Evolutionary conservation across 1,139 yeast species (phyloP).

Genomic region (Sugiyamaella neomexicana): DNA sequence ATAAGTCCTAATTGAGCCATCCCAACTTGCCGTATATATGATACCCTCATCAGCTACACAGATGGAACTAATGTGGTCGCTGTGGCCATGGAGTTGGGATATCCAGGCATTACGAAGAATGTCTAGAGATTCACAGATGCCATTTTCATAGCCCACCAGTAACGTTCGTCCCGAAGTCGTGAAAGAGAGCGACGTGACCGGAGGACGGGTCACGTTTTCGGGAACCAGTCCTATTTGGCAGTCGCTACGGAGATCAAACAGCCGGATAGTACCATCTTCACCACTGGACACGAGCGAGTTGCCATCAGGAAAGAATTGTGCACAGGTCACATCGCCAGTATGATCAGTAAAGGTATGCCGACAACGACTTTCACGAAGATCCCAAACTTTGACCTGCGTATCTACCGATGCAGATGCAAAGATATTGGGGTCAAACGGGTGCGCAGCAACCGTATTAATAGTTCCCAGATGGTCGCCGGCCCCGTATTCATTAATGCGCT

Average conservation of each 20-base stretch:
- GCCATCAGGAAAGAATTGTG: slow-evolving; percentile 72
- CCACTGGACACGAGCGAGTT: slow-evolving; percentile 53
- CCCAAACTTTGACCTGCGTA: slow-evolving; percentile 95
- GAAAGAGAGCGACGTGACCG: slow-evolving; percentile 66
- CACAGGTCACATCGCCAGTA: slow-evolving; percentile 64
- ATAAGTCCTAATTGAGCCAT: slow-evolving; percentile 34
- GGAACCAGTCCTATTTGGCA: slow-evolving; percentile 58
- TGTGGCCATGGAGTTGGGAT: slow-evolving; percentile 61
- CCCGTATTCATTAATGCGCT: slow-evolving; percentile 55
- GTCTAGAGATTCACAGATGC: slow-evolving; percentile 80
- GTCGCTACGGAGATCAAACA: slow-evolving; percentile 78
- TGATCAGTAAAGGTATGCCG: slow-evolving; percentile 65
- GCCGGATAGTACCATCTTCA: slow-evolving; percentile 73
- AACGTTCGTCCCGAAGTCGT: slow-evolving; percentile 74
- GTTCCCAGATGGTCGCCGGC: slow-evolving; percentile 81
- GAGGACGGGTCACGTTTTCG: slow-evolving; percentile 28
- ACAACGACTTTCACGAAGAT: slow-evolving; percentile 72
- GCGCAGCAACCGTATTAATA: slow-evolving; percentile 57
- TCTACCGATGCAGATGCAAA: slow-evolving; percentile 89
- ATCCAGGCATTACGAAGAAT: slow-evolving; percentile 62
- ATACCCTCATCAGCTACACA: slow-evolving; percentile 64
- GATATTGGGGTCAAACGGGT: slow-evolving; percentile 50
- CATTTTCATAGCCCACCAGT: slow-evolving; percentile 74
- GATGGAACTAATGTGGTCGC: slow-evolving; percentile 62
- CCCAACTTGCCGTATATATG: slow-evolving; percentile 42